A percentile compares a stretch with the other conserved stretches of the same genome.
Conservation (phyloP, 2,329 filamentous ascomycete species). For the Xenosphaeropsis pyriputrescens region DNA sequence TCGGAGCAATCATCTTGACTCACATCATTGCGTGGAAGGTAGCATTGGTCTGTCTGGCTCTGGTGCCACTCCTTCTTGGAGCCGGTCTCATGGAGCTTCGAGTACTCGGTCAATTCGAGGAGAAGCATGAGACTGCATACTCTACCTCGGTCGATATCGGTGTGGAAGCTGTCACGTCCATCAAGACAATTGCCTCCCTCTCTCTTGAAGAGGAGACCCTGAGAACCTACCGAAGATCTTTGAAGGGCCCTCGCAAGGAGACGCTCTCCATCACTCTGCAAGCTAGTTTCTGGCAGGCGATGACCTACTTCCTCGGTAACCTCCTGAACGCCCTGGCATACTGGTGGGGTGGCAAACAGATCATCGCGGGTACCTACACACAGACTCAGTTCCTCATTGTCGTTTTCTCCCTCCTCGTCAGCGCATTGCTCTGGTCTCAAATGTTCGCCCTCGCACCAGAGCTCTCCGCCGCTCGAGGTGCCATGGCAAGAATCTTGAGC, state of each 20-base stretch:
- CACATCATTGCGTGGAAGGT: conserved; percentile 70
- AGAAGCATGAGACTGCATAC: conserved; percentile 49
- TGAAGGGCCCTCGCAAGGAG: conserved; percentile 36
- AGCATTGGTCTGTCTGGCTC: conserved; percentile 39
- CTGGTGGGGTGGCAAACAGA: conserved; percentile 65
- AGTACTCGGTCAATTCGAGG: conserved; percentile 45
- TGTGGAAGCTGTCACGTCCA: conserved; percentile 51
- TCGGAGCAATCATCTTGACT: conserved; percentile 49
- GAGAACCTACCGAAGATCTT: conserved; percentile 36
- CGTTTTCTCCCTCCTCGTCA: conserved; percentile 54
- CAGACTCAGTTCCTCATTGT: conserved; percentile 62
- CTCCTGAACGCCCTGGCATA: conserved; percentile 62
- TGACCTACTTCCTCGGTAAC: conserved; percentile 45
- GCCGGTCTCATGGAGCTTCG: conserved; percentile 55
- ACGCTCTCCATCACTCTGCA: conserved; percentile 30
- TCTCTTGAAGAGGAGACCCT: conserved; percentile 39
- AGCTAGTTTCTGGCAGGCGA: conserved; percentile 43
- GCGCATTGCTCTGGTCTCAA: conserved; percentile 58
- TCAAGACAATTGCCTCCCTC: conserved; percentile 43
- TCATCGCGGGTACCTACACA: conserved; percentile 46
- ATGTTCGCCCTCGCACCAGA: conserved; percentile 64
- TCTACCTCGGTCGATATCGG: conserved; percentile 47
- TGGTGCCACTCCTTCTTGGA: conserved; percentile 53
- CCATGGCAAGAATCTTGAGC: conserved; percentile 40
- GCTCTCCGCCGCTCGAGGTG: conserved; percentile 47